Percentiles rank a stretch among this genome's conserved stretches.
Evolutionary conservation across 2,329 filamentous ascomycete species (phyloP).

Genomic region (Cercospora zeae-maydis): DNA sequence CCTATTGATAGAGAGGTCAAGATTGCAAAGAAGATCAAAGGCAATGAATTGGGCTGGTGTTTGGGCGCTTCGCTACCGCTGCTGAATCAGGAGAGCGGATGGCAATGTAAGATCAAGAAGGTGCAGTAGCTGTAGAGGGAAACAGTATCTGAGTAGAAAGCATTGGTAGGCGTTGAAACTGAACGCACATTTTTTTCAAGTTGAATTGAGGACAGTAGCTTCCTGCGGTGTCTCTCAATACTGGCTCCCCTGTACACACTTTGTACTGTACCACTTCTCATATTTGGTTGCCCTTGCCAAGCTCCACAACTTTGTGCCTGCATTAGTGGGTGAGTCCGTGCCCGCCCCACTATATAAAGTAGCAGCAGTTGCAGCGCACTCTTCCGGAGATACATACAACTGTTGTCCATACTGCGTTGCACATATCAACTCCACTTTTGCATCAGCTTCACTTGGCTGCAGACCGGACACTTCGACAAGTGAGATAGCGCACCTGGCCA

Average conservation of each 20-base stretch:
- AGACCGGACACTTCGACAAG: not conserved
- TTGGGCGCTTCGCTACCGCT: constrained; percentile 69
- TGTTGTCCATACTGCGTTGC: not conserved
- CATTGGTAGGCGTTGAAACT: constrained; percentile 13
- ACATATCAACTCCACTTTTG: not conserved
- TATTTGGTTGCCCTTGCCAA: not conserved
- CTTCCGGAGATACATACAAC: not conserved
- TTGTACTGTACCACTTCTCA: not conserved
- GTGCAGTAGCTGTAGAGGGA: constrained; percentile 13
- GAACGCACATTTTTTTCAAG: not conserved
- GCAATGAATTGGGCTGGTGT: constrained; percentile 96
- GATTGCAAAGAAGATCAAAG: constrained; percentile 98
- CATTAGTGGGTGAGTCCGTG: not conserved
- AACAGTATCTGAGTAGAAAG: not conserved
- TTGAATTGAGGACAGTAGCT: not conserved
- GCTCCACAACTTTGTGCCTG: not conserved
- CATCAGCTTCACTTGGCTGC: not conserved
- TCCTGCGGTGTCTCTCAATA: not conserved
- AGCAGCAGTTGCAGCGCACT: not conserved
- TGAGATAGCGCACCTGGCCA: not conserved
- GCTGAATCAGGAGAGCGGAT: constrained; percentile 31
- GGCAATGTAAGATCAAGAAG: constrained; percentile 28
- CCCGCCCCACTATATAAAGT: not conserved
- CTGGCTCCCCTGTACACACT: not conserved
- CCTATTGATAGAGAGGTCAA: constrained; percentile 92